Conservation (phyloP, 2,329 filamentous ascomycete genomes). For the Aaosphaeria arxii region DNA sequence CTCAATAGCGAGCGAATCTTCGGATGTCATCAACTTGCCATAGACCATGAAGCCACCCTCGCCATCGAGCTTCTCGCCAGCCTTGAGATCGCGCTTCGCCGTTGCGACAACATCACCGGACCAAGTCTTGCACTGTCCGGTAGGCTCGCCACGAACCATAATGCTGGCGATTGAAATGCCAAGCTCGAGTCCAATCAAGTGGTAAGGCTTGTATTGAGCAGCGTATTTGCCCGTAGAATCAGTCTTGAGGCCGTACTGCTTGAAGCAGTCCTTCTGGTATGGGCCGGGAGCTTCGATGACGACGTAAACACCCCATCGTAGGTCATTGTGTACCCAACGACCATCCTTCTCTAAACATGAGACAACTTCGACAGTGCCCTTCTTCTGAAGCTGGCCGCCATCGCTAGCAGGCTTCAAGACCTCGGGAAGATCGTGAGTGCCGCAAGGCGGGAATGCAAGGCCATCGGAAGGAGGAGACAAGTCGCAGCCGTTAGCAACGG, state of each 20-base stretch:
- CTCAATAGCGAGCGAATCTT: conserved; percentile 40
- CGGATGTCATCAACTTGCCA: conserved; percentile 43
- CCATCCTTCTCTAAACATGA: conserved; percentile 45
- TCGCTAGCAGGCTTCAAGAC: conserved; percentile 41
- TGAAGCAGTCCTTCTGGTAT: conserved; percentile 45
- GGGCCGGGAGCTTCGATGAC: conserved; percentile 43
- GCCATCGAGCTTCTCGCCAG: conserved; percentile 45
- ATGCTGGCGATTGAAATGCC: conserved; percentile 45
- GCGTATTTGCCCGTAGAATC: conserved; percentile 43
- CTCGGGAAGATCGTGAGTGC: conserved; percentile 41
- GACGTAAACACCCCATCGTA: conserved; percentile 46
- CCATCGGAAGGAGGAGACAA: conserved; percentile 41
- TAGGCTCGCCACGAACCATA: conserved; percentile 47
- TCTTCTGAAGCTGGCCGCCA: conserved; percentile 42
- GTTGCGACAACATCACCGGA: conserved; percentile 47
- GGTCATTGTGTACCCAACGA: conserved; percentile 40
- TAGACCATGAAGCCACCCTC: conserved; percentile 48
- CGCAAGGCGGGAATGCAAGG: conserved; percentile 45
- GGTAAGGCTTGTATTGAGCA: conserved; percentile 48
- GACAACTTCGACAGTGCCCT: conserved; percentile 47
- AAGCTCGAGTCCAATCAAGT: conserved; percentile 48
- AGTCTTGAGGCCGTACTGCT: conserved; percentile 46
- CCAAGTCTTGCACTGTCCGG: conserved; percentile 45
- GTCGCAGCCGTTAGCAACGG: conserved; percentile 46
- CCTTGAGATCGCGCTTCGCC: conserved; percentile 45